phyloP scores from a whole-genome alignment of 2,329 filamentous ascomycete genomes.

The Balansia obtecta region DNA sequence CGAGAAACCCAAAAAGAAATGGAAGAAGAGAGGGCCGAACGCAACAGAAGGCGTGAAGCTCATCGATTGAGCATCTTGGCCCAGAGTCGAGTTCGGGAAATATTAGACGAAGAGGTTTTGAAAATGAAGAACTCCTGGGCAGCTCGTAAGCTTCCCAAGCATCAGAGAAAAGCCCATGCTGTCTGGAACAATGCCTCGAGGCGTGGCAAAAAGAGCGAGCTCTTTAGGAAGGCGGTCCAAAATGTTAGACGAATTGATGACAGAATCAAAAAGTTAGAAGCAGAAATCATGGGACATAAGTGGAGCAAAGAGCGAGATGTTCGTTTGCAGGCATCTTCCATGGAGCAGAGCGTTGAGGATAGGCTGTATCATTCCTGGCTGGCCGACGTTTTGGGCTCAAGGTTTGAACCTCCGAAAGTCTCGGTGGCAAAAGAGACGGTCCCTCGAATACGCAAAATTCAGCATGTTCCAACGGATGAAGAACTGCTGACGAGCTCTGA shows the following conservation, averaged over 20 bases:
- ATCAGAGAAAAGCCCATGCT: conserved; percentile 41
- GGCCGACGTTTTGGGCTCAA: conserved; percentile 31
- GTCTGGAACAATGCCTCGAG: conserved; percentile 49
- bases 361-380: conserved; percentile 41
- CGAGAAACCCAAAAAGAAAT: conserved; percentile 50
- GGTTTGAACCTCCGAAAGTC: conserved; percentile 24
- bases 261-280: conserved; percentile 43
- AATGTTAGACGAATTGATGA: conserved; percentile 29
- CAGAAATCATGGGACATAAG: conserved; percentile 36
- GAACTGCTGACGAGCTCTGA: conserved; percentile 40
- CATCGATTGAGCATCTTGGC: conserved; percentile 19
- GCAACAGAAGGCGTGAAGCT: conserved; percentile 1
- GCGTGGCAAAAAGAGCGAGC: conserved; percentile 18
- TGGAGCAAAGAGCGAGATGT: conserved; percentile 44
- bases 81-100: conserved; percentile 31
- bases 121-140: conserved; percentile 43
- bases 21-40: conserved; percentile 24
- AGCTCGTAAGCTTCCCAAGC: conserved; percentile 41
- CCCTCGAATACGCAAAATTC: conserved; percentile 1
- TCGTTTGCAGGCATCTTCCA: conserved; percentile 37
- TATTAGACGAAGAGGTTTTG: conserved; percentile 42
- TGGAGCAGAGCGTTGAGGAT: conserved; percentile 55
- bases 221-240: conserved; percentile 31
- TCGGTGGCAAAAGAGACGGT: conserved; percentile 10
- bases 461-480: conserved; percentile 20